A percentile compares a stretch with the other conserved stretches of the same genome.
These are phyloP conservation scores for Ogataea wickerhamii DNA, from an alignment of 805 yeast species.

Conservation along the genomic window DNA sequence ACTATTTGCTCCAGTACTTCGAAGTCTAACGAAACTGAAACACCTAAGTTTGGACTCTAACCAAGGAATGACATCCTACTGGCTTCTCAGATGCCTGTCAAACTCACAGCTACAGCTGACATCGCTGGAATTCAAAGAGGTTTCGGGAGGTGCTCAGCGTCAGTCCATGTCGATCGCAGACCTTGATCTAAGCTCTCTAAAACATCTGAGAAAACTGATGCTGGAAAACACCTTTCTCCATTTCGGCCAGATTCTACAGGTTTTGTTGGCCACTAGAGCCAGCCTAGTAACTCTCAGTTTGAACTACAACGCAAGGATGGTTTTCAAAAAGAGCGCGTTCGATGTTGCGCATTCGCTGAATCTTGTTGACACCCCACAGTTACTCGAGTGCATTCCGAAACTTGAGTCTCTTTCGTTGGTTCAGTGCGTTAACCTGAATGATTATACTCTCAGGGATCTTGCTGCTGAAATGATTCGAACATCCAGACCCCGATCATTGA, in stretches of 20 bases:
- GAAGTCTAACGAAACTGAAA: constrained; percentile 1
- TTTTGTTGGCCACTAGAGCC: constrained; percentile 10
- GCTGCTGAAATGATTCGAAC: constrained; percentile 8
- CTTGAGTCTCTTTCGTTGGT: constrained; percentile 15
- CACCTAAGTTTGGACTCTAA: constrained; percentile 9
- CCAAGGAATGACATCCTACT: constrained; percentile 4
- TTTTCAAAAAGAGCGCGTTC: constrained; percentile 17
- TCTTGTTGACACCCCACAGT: constrained; percentile 10
- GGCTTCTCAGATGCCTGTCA: constrained; percentile 6
- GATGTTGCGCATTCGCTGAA: constrained; percentile 6
- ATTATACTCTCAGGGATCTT: constrained; percentile 16
- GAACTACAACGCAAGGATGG: constrained; percentile 10
- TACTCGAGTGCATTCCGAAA: constrained; percentile 13
- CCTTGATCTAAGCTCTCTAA: constrained; percentile 6
- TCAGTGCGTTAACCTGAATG: constrained; percentile 19
- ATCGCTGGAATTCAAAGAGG: constrained; percentile 9
- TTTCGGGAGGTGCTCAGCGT: constrained; percentile 3
- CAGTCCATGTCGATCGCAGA: constrained; percentile 2
- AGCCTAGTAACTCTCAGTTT: constrained; percentile 10
- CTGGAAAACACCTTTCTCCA: constrained; percentile 15
- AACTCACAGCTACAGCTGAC: constrained; percentile 1
- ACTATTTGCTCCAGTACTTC: constrained; percentile 3
- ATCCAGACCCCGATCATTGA: constrained; percentile 4
- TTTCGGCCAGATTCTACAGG: constrained; percentile 9
- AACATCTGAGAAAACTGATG: constrained; percentile 6